phyloP scores from a whole-genome alignment of 176 grass and related monocot genomes.

The Elaeis guineensis region DNA sequence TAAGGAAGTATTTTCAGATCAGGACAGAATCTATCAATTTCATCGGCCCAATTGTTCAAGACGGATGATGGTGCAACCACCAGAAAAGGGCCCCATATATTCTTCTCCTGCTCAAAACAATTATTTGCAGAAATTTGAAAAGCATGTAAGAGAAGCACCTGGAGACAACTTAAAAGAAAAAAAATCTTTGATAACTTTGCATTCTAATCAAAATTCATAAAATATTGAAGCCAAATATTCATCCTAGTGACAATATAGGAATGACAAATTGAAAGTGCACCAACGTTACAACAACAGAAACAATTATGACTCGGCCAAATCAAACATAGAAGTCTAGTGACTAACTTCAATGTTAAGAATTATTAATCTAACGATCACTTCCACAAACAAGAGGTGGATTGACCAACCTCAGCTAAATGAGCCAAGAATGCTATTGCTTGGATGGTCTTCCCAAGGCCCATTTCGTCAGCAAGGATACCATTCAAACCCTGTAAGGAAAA shows the following conservation, averaged over 20 bases:
- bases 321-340: too few relatives aligned
- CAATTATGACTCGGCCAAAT: too few relatives aligned
- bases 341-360: too few relatives aligned
- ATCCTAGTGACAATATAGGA: too few relatives aligned
- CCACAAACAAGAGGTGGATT: background rate
- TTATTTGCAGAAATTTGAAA: background rate
- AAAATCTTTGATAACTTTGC: too few relatives aligned
- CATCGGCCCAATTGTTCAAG: conserved; percentile 99
- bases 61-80: conserved; percentile 98
- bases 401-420: conserved; percentile 95
- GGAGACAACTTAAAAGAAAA: too few relatives aligned
- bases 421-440: conserved; percentile 99
- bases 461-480: conserved; percentile 99
- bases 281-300: too few relatives aligned
- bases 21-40: conserved; percentile 90
- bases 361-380: too few relatives aligned
- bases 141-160: too few relatives aligned
- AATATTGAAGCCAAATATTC: too few relatives aligned
- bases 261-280: too few relatives aligned
- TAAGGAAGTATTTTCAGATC: conserved; percentile 98
- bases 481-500: conserved; percentile 64
- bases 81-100: conserved; percentile 99
- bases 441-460: conserved; percentile 98
- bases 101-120: conserved; percentile 68
- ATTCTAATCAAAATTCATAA: too few relatives aligned